Conservation (phyloP, 1,139 yeast species). For the Suhomyces bokatorum region DNA sequence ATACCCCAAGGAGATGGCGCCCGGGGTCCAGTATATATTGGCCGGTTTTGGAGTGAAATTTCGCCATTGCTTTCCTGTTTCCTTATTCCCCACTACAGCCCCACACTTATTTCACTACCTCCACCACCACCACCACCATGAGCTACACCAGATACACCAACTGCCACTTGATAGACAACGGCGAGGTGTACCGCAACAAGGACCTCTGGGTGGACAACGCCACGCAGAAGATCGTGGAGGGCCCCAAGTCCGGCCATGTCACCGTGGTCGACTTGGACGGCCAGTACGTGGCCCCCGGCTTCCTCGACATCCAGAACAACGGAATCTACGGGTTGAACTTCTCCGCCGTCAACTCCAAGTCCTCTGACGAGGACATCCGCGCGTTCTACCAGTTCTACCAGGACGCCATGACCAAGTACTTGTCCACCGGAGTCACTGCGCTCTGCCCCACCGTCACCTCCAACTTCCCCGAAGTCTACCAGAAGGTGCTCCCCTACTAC, state of each 20-base stretch:
- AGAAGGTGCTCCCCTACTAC: conserved; percentile 50
- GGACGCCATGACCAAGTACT: conserved; percentile 50
- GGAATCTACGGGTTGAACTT: conserved; percentile 64
- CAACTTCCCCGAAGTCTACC: conserved; percentile 53
- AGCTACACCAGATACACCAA: conserved; percentile 42
- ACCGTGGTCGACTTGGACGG: conserved; percentile 50
- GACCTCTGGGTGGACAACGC: conserved; percentile 50
- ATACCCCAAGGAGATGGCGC: background rate
- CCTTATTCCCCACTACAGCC: too few species aligned
- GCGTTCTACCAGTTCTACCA: conserved; percentile 35
- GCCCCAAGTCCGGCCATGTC: conserved; percentile 21
- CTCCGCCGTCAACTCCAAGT: conserved; percentile 39
- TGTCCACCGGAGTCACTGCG: conserved; percentile 59
- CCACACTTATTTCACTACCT: background rate
- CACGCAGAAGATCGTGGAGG: conserved; percentile 45
- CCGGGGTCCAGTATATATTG: background rate
- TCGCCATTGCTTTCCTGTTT: too few species aligned
- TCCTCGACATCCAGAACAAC: conserved; percentile 61
- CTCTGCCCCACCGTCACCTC: conserved; percentile 64
- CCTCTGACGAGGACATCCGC: conserved; percentile 36
- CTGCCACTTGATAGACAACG: conserved; percentile 54
- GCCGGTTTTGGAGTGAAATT: background rate
- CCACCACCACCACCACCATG: conserved; percentile 5
- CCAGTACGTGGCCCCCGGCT: conserved; percentile 56
- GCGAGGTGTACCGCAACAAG: conserved; percentile 35